Evolutionary conservation across 2,329 filamentous ascomycete genomes (phyloP).

Genomic region (Fonsecaea pedrosoi): DNA sequence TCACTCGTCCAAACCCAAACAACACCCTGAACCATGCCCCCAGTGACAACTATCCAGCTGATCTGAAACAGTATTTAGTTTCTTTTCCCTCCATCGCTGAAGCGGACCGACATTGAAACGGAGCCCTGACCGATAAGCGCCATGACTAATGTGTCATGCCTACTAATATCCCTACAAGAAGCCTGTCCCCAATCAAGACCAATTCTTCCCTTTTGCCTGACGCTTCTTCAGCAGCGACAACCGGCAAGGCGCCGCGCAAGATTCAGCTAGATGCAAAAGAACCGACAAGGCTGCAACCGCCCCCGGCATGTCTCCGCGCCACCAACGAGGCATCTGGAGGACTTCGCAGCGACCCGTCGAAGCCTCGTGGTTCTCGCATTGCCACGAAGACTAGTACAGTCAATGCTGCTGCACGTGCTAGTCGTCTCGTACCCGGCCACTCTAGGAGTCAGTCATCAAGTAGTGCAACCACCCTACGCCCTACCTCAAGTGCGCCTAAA

Average conservation of each 20-base stretch:
- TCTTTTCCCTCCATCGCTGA: background rate
- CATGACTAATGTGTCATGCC: slow-evolving; percentile 22
- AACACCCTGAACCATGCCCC: background rate
- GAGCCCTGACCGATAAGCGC: slow-evolving; percentile 11
- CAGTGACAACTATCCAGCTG: background rate
- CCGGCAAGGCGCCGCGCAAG: slow-evolving; percentile 7
- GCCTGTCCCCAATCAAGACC: slow-evolving; percentile 15
- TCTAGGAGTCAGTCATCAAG: slow-evolving; percentile 18
- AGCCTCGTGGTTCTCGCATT: slow-evolving; percentile 13
- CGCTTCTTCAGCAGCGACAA: slow-evolving; percentile 11
- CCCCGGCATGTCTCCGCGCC: slow-evolving; percentile 21
- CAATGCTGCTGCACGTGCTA: background rate
- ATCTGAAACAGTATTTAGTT: background rate
- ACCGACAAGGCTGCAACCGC: slow-evolving; percentile 17
- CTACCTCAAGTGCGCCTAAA: slow-evolving; percentile 1
- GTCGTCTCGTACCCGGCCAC: slow-evolving; percentile 7
- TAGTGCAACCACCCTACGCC: slow-evolving; percentile 1
- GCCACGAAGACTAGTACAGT: slow-evolving; percentile 1
- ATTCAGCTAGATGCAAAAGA: slow-evolving; percentile 18
- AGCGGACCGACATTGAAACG: background rate
- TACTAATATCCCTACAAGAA: slow-evolving; percentile 6
- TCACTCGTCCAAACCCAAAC: slow-evolving; percentile 4
- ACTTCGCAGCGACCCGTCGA: slow-evolving; percentile 4
- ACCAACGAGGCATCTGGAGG: slow-evolving; percentile 9
- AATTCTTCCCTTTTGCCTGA: background rate